A percentile compares a stretch with the other conserved stretches of the same genome.
These are phyloP conservation scores for Globisporangium nunn DNA, from an alignment of 352 stramenopile species.

Conservation along the genomic window DNA sequence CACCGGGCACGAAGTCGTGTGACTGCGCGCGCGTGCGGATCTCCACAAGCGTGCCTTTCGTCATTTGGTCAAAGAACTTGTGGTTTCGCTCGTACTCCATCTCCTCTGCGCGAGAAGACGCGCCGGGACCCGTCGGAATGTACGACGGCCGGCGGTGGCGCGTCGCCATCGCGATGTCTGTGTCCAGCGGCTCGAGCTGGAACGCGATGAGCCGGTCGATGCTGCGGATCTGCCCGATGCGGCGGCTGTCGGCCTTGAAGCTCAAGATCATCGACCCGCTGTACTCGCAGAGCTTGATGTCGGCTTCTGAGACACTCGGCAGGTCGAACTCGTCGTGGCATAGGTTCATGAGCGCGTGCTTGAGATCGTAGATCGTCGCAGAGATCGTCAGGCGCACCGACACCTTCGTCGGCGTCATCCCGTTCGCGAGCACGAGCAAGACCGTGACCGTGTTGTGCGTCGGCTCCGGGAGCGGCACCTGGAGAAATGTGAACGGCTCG, in stretches of 20 bases:
- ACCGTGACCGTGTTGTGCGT: conserved; percentile 83
- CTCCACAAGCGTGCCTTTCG: conserved; percentile 63
- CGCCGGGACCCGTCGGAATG: conserved; percentile 22
- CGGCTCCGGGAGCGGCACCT: conserved; percentile 81
- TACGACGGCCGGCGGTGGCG: conserved; percentile 73
- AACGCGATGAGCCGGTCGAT: conserved; percentile 84
- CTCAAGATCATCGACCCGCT: conserved; percentile 82
- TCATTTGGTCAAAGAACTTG: conserved; percentile 52
- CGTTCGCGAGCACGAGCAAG: conserved; percentile 64
- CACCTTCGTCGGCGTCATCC: conserved; percentile 70
- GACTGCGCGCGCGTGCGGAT: conserved; percentile 61
- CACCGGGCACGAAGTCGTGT: conserved; percentile 60
- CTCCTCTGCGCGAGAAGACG: conserved; percentile 26
- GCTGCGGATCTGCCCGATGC: conserved; percentile 79
- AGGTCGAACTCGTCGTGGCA: conserved; percentile 70
- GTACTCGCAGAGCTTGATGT: conserved; percentile 86
- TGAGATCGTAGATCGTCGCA: conserved; percentile 81
- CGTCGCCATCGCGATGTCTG: conserved; percentile 62
- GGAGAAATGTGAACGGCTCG: conserved; percentile 90
- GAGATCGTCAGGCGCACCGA: conserved; percentile 76
- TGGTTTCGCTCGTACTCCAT: conserved; percentile 21
- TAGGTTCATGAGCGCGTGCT: conserved; percentile 78
- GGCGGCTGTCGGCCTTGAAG: conserved; percentile 82
- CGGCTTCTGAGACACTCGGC: conserved; percentile 46
- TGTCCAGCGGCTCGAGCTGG: conserved; percentile 68